Base-by-base conservation (phyloP, 2,329 filamentous ascomycete genomes). In the Aspergillus viridinutans region DNA sequence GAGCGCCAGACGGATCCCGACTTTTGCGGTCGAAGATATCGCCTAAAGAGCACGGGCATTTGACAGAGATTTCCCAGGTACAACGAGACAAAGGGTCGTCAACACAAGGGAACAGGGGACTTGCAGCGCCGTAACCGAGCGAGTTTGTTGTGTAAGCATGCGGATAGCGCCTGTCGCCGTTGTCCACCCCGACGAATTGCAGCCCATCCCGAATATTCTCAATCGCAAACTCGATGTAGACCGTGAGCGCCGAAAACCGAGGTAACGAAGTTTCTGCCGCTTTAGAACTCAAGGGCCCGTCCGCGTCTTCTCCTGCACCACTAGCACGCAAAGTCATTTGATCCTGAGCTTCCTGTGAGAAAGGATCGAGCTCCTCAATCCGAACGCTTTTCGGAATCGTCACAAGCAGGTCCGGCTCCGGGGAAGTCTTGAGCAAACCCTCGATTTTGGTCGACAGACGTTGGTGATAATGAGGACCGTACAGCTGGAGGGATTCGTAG, bases 81-180 rank as follows among this genome's bases (percentile, higher is more conserved):
- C 88, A 93, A 55, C 91, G 84, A 56, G 90, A 87, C 35, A 86
- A 86, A 25, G 89, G 85, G 69, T 96, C 90, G 70, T 99, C 94
- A 53, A 97, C 82, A 71, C 94, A 97, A 0, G 94, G 94, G 67
- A 99, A 99, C 26, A 97, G 85, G 64, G 88, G 92, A 49, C 87
- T 93, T 1, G 91, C 87, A 20, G 86, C 87, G 29, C 92, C 92
- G 0, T 91, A 85, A 59, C 90, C 87, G 45, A 88, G 79, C 2
- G 88, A 89, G 68, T 93, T 92, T 43, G 87, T 88, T 0, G 93
- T 96, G 72, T 96, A 99, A 50, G 90, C 87, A 76, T 99, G 93
- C 0, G 94, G 92, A 72, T 92, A 99, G 59, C 92, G 85, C 55
- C 81, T 81, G 70, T 97, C 93, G 52, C 87, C 84, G 56, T 87